Evolutionary conservation across 2,329 filamentous ascomycete species (phyloP).

Genomic region (Penicillium verrucosum): DNA sequence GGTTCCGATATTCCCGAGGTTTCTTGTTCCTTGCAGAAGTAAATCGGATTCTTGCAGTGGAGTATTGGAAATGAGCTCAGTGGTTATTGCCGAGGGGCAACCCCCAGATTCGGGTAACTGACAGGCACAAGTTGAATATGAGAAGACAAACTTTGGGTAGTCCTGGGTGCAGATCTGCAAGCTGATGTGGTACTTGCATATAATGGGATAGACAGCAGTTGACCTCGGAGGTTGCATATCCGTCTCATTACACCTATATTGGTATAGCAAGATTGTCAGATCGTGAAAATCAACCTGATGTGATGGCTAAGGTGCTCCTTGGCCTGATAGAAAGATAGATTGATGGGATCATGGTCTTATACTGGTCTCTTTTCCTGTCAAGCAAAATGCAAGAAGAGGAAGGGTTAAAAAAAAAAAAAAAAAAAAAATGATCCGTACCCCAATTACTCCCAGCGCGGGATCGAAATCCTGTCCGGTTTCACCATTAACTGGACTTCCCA

Average conservation of each 20-base stretch:
- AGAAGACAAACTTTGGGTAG: background rate
- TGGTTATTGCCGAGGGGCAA: background rate
- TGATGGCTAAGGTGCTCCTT: background rate
- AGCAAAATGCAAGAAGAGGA: background rate
- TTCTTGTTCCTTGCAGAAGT: background rate
- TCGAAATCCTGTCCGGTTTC: background rate
- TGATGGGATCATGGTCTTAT: background rate
- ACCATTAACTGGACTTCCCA: background rate
- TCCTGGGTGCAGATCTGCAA: background rate
- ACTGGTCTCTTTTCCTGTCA: background rate
- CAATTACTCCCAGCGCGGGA: background rate
- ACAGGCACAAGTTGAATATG: background rate
- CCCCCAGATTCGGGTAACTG: background rate
- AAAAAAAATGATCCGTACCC: background rate
- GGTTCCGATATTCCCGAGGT: background rate
- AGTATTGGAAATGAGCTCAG: background rate
- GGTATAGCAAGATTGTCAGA: background rate
- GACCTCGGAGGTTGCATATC: background rate
- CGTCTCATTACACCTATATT: background rate
- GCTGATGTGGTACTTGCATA: background rate
- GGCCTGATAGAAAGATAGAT: background rate
- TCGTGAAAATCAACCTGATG: background rate
- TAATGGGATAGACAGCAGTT: background rate
- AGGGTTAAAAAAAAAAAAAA: background rate
- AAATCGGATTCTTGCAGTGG: background rate